These are phyloP conservation scores for Apiospora rasikravindrae DNA, from an alignment of 2,329 filamentous ascomycete genomes.

Conservation along the genomic window DNA sequence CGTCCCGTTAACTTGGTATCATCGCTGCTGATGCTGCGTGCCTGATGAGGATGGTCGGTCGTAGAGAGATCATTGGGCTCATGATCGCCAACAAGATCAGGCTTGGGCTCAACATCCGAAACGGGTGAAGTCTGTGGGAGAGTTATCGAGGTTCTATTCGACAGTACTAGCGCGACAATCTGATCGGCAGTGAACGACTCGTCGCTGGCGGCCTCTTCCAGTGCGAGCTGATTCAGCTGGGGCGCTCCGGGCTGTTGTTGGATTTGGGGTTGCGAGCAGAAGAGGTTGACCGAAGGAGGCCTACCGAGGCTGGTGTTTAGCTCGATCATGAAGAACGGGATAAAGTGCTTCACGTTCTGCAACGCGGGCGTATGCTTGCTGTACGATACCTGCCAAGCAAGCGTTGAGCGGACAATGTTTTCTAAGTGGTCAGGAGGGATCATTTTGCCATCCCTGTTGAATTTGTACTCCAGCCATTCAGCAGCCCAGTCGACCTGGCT, in stretches of 20 bases:
- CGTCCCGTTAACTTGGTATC: no score
- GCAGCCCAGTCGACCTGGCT: not conserved
- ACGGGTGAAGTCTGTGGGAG: not conserved
- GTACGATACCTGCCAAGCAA: not conserved
- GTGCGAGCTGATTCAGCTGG: not conserved
- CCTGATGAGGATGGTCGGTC: not conserved
- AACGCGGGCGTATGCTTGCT: not conserved
- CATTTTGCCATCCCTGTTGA: not conserved
- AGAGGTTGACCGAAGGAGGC: not conserved
- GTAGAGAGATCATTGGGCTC: not conserved
- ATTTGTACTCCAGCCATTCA: not conserved
- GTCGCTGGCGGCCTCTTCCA: not conserved
- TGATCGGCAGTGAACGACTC: not conserved
- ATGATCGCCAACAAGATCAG: not conserved
- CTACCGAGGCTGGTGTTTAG: not conserved
- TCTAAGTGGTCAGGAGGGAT: not conserved
- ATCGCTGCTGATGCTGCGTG: no score
- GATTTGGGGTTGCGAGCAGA: not conserved
- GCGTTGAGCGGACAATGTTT: not conserved
- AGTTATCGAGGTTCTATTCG: not conserved
- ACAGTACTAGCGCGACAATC: not conserved
- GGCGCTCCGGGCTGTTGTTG: not conserved
- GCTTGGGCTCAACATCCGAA: not conserved
- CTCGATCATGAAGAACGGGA: not conserved
- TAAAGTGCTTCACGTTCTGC: not conserved